A percentile compares a stretch with the other conserved stretches of the same genome.
These are phyloP conservation scores for Chaetoceros muelleri DNA, from an alignment of 108 stramenopile genomes.

Conservation along the genomic window DNA sequence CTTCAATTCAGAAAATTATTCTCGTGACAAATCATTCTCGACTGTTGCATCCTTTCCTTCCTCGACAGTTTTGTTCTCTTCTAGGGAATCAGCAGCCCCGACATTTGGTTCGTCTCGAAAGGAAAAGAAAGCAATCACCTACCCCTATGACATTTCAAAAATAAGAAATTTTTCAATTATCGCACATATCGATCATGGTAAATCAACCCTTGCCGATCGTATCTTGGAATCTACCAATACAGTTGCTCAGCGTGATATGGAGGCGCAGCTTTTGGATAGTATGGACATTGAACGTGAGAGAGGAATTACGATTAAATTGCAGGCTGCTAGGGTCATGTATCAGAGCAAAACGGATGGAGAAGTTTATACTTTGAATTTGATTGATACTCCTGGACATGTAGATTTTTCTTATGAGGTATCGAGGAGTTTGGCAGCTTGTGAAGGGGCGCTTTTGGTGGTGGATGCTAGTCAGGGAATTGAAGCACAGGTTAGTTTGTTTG, in stretches of 20 bases:
- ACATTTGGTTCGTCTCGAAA: background rate
- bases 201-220: slow-evolving; percentile 94
- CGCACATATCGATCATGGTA: slow-evolving; percentile 98
- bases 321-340: slow-evolving; percentile 93
- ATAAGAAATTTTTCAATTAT: slow-evolving; percentile 98
- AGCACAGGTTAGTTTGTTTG: slow-evolving; percentile 65
- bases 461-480: slow-evolving; percentile 99
- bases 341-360: slow-evolving; percentile 69
- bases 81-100: slow-evolving; percentile 1
- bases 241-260: slow-evolving; percentile 86
- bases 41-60: too few species aligned
- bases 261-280: slow-evolving; percentile 89
- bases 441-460: slow-evolving; percentile 97
- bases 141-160: slow-evolving; percentile 38
- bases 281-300: slow-evolving; percentile 97
- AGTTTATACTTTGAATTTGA: slow-evolving; percentile 64
- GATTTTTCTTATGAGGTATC: slow-evolving; percentile 97
- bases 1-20: too few species aligned
- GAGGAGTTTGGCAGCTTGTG: slow-evolving; percentile 94
- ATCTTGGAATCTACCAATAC: slow-evolving; percentile 83
- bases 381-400: slow-evolving; percentile 89
- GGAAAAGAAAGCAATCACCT: background rate
- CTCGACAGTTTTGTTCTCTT: background rate
- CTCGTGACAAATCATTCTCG: too few species aligned
- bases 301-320: slow-evolving; percentile 98